Evolutionary conservation across 208 protist species (phyloP), one percentile per base, ranked within the genome.

Genomic region (Wallacemonas sp.): DNA sequence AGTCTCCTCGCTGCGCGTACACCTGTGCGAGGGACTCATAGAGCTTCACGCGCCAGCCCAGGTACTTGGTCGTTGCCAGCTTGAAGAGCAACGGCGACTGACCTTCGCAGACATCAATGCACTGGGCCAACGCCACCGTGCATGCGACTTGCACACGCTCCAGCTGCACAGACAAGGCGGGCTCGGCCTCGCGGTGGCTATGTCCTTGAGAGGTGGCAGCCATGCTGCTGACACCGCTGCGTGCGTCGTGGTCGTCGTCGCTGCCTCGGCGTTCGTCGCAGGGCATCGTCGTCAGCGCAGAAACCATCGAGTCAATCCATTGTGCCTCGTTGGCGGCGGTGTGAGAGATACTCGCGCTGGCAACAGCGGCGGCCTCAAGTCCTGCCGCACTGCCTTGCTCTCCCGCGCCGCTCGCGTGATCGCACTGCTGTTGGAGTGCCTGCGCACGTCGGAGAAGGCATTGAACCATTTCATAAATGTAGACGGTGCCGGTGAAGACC

Each of bases 1-100:
- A 73, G 39, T 66, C 30, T 2, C 76, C 77, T 11, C 79, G 64
- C 24, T 77, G 59, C 66, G 79, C 70, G 72, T 84, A 93, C 39
- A 75, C 80, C 22, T 63, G 68, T 15, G 74, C 62, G 9, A 95
- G 26, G 45, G 79, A 65, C 26, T 87, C 72, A 70, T 93, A 91
- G 60, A 93, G 71, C 24, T 80, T 74, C 45, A 91, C 33, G 24
- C 90, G 86, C 79, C 79, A 91, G 0, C 84, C 84, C 44, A 95
- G 64, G 55, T 83, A 95, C 19, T 78, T 68, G 19, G 89, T 83
- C 14, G 82, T 79, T 24, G 86, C 84, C 31, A 95, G 63, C 36
- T 80, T 78, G 14, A 90, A 61, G 26, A 84, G 74, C 27, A 34
- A 3, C 17, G 54, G 19, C 1, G 24, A 42, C 22, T 31, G 14